Evolutionary conservation across 768 basidiomycete species (phyloP), one percentile per base, ranked within the genome.

Genomic region (Suillus lakei): DNA sequence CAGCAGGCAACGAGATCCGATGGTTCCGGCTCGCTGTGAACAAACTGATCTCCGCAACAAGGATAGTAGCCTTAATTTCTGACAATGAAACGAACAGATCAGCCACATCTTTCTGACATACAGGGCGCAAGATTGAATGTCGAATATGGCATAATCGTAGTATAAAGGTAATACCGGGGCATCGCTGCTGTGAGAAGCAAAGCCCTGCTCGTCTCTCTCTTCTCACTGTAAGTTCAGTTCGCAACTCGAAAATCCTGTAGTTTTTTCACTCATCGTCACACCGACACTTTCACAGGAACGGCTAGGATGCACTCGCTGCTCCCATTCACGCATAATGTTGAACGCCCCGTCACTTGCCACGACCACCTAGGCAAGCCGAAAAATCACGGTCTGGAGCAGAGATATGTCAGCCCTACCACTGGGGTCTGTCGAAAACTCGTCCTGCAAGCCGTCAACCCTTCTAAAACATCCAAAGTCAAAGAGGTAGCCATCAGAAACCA

Each of bases 371-470:
- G 34, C 21, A 41, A 30, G 0, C 43, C 15, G 18, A 62, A 63
- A 28, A 48, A 5, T 0, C 69, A 70, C 23, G 66, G 61, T 9
- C 46, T 2, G 1, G 66, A 67, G 21, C 69, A 67, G 63, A 60
- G 69, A 48, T 70, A 67, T 15, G n/a, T 70, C 36, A 68, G 66
- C 32, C 58, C 69, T 21, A 61, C 63, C 8, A 70, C 69, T 26
- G 69, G 69, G 9, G 3, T 34, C 28, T 70, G 69, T 16, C 63
- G 66, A 32, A 62, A 30, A 44, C 69, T 70, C 32, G 6, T 44
- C 5, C 12, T 70, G 3, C 69, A 70, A 56, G 44, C 69, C 34
- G 58, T 65, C 26, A 61, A 63, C 5, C 68, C 68, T 3, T n/a
- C 18, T 34, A n/a, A n/a, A n/a, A n/a, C n/a, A n/a, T n/a, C n/a